Percentiles rank a stretch among this genome's conserved stretches.
These are phyloP conservation scores for Pseudogymnoascus sp. DNA, from an alignment of 2,329 filamentous ascomycete species.

Conservation along the genomic window DNA sequence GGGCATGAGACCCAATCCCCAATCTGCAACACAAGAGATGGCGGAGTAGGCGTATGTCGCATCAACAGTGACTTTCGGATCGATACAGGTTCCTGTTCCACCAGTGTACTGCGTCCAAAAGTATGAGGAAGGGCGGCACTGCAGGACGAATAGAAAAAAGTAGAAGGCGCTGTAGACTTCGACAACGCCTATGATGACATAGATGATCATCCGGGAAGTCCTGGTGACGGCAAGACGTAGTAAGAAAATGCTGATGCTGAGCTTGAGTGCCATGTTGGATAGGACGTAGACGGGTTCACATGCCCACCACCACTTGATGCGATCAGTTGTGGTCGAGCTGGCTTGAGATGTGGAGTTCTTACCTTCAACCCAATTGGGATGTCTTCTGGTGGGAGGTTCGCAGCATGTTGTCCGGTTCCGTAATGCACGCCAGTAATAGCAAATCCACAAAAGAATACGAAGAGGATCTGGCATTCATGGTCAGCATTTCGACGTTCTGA, in stretches of 20 bases:
- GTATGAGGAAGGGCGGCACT: constrained; percentile 31
- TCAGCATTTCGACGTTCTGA: not conserved
- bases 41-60: constrained; percentile 33
- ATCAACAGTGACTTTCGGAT: constrained; percentile 23
- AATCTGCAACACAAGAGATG: constrained; percentile 32
- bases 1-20: constrained; percentile 33
- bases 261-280: constrained; percentile 32
- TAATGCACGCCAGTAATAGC: constrained; percentile 19
- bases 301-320: constrained; percentile 28
- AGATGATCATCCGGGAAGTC: constrained; percentile 29
- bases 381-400: constrained; percentile 14
- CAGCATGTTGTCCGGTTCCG: constrained; percentile 23
- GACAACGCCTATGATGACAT: constrained; percentile 24
- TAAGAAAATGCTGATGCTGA: constrained; percentile 33
- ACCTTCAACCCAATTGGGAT: constrained; percentile 24
- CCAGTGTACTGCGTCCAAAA: constrained; percentile 32
- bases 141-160: constrained; percentile 31
- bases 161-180: constrained; percentile 29
- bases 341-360: not conserved
- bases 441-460: constrained; percentile 18
- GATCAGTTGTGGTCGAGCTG: not conserved
- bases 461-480: constrained; percentile 1
- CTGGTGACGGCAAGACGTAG: constrained; percentile 28
- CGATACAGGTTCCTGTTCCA: constrained; percentile 28
- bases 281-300: constrained; percentile 33